Evolutionary conservation across 257 asterid genomes (phyloP).

Genomic region (Scutellaria galericulata): DNA sequence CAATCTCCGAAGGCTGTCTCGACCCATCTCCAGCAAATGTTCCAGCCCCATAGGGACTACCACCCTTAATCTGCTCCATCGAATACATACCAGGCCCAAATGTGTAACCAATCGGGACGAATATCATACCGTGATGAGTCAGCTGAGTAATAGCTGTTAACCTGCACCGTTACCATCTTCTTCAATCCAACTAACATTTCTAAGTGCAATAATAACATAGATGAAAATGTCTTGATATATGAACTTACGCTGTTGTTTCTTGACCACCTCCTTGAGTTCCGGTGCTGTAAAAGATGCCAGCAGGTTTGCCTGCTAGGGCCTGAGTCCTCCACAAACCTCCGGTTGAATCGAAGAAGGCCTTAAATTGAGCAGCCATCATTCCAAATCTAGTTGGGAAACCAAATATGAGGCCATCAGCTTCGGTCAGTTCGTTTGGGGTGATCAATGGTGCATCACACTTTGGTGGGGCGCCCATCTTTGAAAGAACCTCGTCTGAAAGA

Average conservation of each 20-base stretch:
- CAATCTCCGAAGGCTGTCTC: slow-evolving; percentile 63
- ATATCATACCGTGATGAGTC: slow-evolving; percentile 70
- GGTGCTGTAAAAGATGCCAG: slow-evolving; percentile 65
- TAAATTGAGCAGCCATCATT: slow-evolving; percentile 74
- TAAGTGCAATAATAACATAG: too few species aligned
- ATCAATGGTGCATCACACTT: slow-evolving; percentile 60
- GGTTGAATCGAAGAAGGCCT: slow-evolving; percentile 63
- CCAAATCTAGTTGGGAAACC: slow-evolving; percentile 79
- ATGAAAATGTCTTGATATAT: not conserved
- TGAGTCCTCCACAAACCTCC: slow-evolving; percentile 63
- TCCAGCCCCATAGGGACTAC: slow-evolving; percentile 72
- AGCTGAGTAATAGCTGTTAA: slow-evolving; percentile 73
- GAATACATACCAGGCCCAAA: slow-evolving; percentile 71
- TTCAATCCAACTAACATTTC: not conserved
- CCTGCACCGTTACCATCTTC: slow-evolving; percentile 40
- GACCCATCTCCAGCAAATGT: slow-evolving; percentile 70
- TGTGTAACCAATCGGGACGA: slow-evolving; percentile 67
- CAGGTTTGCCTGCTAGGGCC: slow-evolving; percentile 66
- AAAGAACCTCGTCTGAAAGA: slow-evolving; percentile 57
- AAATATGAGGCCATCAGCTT: slow-evolving; percentile 60
- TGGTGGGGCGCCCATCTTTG: slow-evolving; percentile 61
- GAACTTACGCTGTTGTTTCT: slow-evolving; percentile 67
- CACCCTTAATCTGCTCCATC: slow-evolving; percentile 70
- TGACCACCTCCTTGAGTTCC: slow-evolving; percentile 77
- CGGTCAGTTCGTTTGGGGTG: slow-evolving; percentile 51